Conservation (phyloP, 352 stramenopile genomes). For the Aphanomyces cochlioides region DNA sequence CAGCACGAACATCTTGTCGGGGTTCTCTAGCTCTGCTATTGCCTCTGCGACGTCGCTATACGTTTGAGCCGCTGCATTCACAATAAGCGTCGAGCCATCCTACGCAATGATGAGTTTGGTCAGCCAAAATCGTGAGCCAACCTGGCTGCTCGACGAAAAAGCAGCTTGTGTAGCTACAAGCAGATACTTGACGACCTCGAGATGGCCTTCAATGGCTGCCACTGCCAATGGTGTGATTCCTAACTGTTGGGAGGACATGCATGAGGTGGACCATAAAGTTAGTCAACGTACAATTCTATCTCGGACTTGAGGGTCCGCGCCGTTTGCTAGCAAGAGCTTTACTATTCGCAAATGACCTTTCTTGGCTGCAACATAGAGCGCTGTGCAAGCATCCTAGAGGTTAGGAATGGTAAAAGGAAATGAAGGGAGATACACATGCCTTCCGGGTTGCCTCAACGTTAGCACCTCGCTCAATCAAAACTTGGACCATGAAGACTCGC, state of each 20-base stretch:
- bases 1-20: constrained; percentile 12
- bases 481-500: constrained; percentile 18
- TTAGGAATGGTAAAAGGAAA: neutral
- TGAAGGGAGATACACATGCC: neutral
- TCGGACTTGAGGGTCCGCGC: constrained; percentile 11
- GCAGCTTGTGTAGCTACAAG: neutral
- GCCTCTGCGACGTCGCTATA: constrained; percentile 29
- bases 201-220: constrained; percentile 44
- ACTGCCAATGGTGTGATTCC: constrained; percentile 28
- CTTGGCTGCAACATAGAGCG: constrained; percentile 23
- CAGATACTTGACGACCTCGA: constrained; percentile 37
- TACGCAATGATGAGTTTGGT: neutral
- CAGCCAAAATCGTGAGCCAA: neutral
- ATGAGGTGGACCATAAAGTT: neutral
- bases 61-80: constrained; percentile 24
- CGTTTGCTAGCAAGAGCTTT: constrained; percentile 18
- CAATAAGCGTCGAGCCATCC: constrained; percentile 29
- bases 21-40: constrained; percentile 30
- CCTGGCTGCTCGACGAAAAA: constrained; percentile 28
- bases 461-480: constrained; percentile 23
- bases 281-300: constrained; percentile 20
- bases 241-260: constrained; percentile 3
- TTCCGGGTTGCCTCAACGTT: constrained; percentile 22
- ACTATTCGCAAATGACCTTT: constrained; percentile 29
- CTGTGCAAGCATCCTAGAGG: constrained; percentile 18